A percentile compares a stretch with the other conserved stretches of the same genome.
Evolutionary conservation across 1,284 basidiomycete species (phyloP).

Genomic region (Ceratobasidium sp.): DNA sequence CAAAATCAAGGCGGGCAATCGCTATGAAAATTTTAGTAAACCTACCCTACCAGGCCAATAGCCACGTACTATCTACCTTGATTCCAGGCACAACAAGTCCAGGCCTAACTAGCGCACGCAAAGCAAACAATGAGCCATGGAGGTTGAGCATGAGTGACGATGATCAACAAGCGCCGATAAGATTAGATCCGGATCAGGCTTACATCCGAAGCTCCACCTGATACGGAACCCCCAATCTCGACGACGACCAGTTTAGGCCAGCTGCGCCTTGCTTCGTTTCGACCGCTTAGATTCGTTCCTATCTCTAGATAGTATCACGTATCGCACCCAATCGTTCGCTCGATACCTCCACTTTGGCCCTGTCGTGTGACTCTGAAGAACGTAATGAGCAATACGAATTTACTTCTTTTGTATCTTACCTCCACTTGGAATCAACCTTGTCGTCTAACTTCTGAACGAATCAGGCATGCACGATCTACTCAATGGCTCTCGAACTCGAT

Average conservation of each 20-base stretch:
- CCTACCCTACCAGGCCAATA: neutral
- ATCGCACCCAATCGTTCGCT: slow-evolving; percentile 15
- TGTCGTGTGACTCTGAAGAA: slow-evolving; percentile 24
- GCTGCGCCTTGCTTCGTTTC: slow-evolving; percentile 20
- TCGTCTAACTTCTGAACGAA: neutral
- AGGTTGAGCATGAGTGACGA: slow-evolving; percentile 64
- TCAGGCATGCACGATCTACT: neutral
- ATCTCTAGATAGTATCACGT: neutral
- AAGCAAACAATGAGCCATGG: slow-evolving; percentile 80
- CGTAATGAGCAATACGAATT: slow-evolving; percentile 9
- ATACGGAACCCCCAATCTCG: neutral
- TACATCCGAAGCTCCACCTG: neutral
- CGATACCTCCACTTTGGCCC: neutral
- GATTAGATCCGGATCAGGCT: slow-evolving; percentile 3
- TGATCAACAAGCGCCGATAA: neutral
- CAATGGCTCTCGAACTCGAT: neutral
- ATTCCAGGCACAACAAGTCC: slow-evolving; percentile 81
- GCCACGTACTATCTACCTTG: slow-evolving; percentile 74
- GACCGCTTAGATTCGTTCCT: slow-evolving; percentile 17
- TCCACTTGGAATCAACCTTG: neutral
- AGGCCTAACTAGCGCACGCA: slow-evolving; percentile 81
- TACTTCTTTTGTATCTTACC: slow-evolving; percentile 6
- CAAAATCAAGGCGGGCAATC: slow-evolving; percentile 90
- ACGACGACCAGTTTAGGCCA: neutral
- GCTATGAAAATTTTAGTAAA: slow-evolving; percentile 65